Evolutionary conservation across 1,284 basidiomycete species (phyloP), one percentile per base, ranked within the genome.

Genomic region (Sporisorium graminicola): DNA sequence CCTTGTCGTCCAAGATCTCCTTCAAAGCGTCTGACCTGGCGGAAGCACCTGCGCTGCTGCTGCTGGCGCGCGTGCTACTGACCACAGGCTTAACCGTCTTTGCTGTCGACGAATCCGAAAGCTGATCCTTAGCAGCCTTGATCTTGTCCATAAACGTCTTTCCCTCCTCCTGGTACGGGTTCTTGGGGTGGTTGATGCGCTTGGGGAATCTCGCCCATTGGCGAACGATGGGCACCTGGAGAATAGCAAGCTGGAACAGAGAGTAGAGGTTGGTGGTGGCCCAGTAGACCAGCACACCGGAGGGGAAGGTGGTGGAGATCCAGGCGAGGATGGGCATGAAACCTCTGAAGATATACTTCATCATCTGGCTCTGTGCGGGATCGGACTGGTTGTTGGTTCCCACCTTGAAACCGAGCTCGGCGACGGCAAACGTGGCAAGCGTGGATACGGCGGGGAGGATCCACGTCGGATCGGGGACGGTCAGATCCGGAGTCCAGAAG

Each of bases 401-500:
- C 76, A 91, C 86, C 85, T 93, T 91, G 71, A 89, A 88, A 68
- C 89, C 89, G 43, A 90, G 71, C 90, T 92, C 78, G 4, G 82
- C 42, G 68, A 95, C 93, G 13, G 90, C 65, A 64, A 95, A 91
- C 65, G 94, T 92, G 14, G 89, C 88, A 42, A 87, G 87, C 64
- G 91, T 89, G 73, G 88, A 90, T 29, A 89, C 86, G 33, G 92
- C 83, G 0, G 96, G 95, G 43, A 98, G 87, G 22, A 92, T 87
- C 79, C 90, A 93, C 63, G 90, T 91, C 5, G 95, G 94, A 85
- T 95, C 94, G 4, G 91, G 85, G 1, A 89, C 84, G 0, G 94
- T 94, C 66, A 99, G 86, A 86, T 98, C 92, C 0, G 90, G 90
- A 40, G 96, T 86, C 88, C 92, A 91, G 47, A 86, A 88, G 18